Evolutionary conservation across 352 stramenopile species (phyloP).

Genomic region (Phytophthora cryptogea): DNA sequence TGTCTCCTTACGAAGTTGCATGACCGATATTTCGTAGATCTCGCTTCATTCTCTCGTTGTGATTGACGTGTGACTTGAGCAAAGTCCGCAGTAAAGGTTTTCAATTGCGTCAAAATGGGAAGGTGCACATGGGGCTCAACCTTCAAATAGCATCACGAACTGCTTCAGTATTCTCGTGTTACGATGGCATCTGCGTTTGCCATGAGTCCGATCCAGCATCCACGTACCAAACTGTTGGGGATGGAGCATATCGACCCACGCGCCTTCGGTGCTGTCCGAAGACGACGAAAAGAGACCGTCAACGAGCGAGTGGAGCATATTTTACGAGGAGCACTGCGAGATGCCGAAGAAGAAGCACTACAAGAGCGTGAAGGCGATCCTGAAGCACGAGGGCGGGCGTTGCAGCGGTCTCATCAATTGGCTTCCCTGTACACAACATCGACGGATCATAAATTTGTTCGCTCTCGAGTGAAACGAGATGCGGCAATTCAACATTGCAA

Average conservation of each 20-base stretch:
- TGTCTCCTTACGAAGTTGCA: no score
- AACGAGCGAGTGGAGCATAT: constrained; percentile 72
- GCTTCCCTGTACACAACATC: constrained; percentile 53
- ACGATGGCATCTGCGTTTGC: constrained; percentile 19
- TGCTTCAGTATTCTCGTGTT: neutral
- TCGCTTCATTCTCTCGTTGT: no score
- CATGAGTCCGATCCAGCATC: constrained; percentile 22
- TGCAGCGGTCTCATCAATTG: constrained; percentile 48
- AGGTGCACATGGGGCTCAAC: no score
- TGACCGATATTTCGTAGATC: no score
- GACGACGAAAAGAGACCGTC: constrained; percentile 63
- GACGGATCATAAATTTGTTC: constrained; percentile 50
- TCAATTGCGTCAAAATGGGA: no score
- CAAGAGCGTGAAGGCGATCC: constrained; percentile 25
- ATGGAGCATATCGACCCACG: neutral
- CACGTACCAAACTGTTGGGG: neutral
- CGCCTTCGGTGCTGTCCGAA: constrained; percentile 7
- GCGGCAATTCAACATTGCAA: neutral
- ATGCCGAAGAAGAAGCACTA: constrained; percentile 37
- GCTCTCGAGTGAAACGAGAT: constrained; percentile 15
- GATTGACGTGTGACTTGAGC: no score
- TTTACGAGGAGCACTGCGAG: constrained; percentile 46
- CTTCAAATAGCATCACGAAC: no score
- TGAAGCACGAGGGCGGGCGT: constrained; percentile 33
- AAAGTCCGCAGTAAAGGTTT: no score